Evolutionary conservation across 2,329 filamentous ascomycete genomes (phyloP), one percentile per base, ranked within the genome.

Genomic region (Ophiostoma triangulosporum): DNA sequence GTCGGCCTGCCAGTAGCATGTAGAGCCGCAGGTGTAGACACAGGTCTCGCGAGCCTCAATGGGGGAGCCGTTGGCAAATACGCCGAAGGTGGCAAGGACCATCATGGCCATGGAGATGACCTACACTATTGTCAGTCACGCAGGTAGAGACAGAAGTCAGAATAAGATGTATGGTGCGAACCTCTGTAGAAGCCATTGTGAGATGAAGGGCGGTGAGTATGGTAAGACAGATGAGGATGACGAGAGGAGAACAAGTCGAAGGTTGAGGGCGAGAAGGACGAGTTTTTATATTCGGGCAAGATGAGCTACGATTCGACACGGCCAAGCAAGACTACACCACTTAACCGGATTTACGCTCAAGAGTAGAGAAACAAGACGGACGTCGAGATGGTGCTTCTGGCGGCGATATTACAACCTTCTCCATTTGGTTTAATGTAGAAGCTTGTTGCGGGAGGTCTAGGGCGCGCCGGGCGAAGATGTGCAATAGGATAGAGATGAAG

Each of bases 1-100:
- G 49, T 65, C 62, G 1, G 57, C 51, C 55, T 64, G 61, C 57
- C 59, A 62, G 57, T 70, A 70, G 62, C 68, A 69, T 8, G 64
- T 58, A 8, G 57, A 62, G 33, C 68, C 68, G 57, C 68, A 70
- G 12, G 62, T 65, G 50, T 64, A 66, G 52, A 62, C 66, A 54
- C 68, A 70, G 36, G 15, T 56, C 24, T 54, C 62, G 8, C 57
- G 49, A 43, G 40, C 48, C 31, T 52, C 54, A 36, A 59, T 14
- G 12, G 61, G 59, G 2, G 60, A 55, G 40, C 59, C 61, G 14
- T 57, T 52, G 9, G 55, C 61, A 3, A 59, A 60, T n/a, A 59
- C 57, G n/a, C 57, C 60, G 15, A 63, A 51, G 7, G 57, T 57
- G 43, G 60, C 54, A 4, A 52, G 46, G 15, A 35, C 32, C 14